Conservation (phyloP, 2,329 filamentous ascomycete species). For the Trichoderma asperellum region DNA sequence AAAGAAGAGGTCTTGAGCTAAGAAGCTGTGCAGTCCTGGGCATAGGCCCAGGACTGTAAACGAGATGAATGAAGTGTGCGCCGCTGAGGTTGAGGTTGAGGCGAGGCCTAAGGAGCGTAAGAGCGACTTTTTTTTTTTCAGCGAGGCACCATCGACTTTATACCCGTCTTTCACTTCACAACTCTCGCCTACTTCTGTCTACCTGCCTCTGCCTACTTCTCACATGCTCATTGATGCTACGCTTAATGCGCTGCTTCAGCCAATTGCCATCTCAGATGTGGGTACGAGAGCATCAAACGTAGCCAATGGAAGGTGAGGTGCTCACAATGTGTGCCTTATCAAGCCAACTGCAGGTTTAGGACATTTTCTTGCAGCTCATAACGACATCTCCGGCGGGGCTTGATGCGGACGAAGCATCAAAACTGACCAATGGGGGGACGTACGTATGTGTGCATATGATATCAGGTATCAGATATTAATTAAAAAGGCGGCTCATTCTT, state of each 20-base stretch:
- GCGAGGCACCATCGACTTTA: not conserved
- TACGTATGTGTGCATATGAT: not conserved
- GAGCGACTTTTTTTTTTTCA: too few species aligned
- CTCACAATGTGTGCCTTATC: not conserved
- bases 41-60: not conserved
- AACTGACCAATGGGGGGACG: not conserved
- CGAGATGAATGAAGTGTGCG: not conserved
- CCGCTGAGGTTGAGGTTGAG: not conserved
- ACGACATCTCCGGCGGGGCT: not conserved
- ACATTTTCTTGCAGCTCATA: not conserved
- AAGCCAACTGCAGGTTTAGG: not conserved
- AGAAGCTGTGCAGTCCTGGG: not conserved
- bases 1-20: not conserved
- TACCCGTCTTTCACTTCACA: not conserved
- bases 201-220: not conserved
- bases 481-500: not conserved
- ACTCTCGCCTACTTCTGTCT: not conserved
- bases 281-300: not conserved
- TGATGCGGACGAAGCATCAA: not conserved
- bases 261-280: not conserved
- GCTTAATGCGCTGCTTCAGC: not conserved
- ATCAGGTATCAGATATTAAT: not conserved
- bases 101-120: not conserved
- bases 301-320: not conserved
- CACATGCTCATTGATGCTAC: not conserved